Percentiles rank a stretch among this genome's conserved stretches.
Evolutionary conservation across 495 filamentous ascomycete species (phyloP).

Genomic region (Penicillium mononematosum): DNA sequence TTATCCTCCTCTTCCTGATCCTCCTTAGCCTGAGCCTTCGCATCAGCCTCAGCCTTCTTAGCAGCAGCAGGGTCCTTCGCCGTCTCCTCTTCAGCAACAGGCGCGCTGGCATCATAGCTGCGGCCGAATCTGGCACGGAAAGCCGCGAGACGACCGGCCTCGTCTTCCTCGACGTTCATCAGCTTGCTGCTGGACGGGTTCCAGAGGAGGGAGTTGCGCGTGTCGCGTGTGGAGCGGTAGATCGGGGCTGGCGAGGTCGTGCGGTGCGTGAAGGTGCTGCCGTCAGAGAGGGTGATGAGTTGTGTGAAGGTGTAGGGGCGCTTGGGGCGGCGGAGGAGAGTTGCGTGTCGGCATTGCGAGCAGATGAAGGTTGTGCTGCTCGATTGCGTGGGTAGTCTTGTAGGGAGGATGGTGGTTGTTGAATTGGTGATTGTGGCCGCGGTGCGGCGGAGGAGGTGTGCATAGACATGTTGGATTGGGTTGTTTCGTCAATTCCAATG

Average conservation of each 20-base stretch:
- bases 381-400: conserved; percentile 25
- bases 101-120: conserved; percentile 67
- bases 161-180: conserved; percentile 87
- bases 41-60: conserved; percentile 29
- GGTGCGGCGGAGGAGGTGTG: conserved; percentile 46
- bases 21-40: conserved; percentile 32
- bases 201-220: conserved; percentile 84
- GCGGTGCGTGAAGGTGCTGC: conserved; percentile 79
- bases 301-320: conserved; percentile 97
- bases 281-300: conserved; percentile 91
- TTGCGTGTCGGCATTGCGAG: conserved; percentile 70
- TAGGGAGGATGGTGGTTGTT: conserved; percentile 29
- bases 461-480: conserved; percentile 35
- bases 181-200: conserved; percentile 77
- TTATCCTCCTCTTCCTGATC: conserved; percentile 54
- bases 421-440: conserved; percentile 34
- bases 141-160: conserved; percentile 83
- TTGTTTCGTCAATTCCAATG: neutral
- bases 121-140: conserved; percentile 84
- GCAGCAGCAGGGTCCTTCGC: conserved; percentile 32
- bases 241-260: conserved; percentile 82
- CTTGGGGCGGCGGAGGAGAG: conserved; percentile 81
- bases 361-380: conserved; percentile 44
- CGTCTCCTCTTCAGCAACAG: conserved; percentile 19
- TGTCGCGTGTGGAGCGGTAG: conserved; percentile 77